Base-by-base conservation (phyloP, 2,329 filamentous ascomycete genomes). In the Hymenoscyphus occultus region DNA sequence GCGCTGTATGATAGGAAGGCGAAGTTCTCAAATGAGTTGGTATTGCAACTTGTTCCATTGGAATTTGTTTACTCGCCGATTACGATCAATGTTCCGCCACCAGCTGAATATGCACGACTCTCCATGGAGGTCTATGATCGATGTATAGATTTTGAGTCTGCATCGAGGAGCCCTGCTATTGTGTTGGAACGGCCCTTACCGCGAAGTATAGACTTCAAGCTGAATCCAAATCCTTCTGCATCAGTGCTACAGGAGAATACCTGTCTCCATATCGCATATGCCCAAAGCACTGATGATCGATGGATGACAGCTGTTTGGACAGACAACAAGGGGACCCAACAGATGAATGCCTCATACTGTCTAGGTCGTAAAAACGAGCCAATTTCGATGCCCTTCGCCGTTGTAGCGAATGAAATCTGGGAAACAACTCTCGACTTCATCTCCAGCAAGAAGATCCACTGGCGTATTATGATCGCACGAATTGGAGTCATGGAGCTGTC, bases 281-380 rank as follows among this genome's bases (percentile, higher is more conserved):
- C 90, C 1, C 83, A 88, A 63, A 93, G 90, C 72, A 81, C 88
- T 12, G 90, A 94, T 74, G 86, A 89, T 22, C 81, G 88, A 9
- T 96, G 92, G 92, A 79, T 95, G 45, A 89, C 88, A 13, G 90
- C 87, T 5, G 89, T 90, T 0, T 96, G 92, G 92, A 91, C 89
- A 1, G 91, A 96, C 73, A 91, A 87, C 70, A 84, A 85, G 32
- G 92, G 92, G 1, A 86, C 85, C 65, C 86, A 90, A 67, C 90
- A 93, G 74, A 86, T 88, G 69, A 90, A 84, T 16, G 84, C 87
- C 0, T 89, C 90, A 0, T 94, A 93, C 76, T 91, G 89, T 71
- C 79, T 94, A 56, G 81, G 86, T 16, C 80, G 88, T 67, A 83
- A 86, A 77, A 80, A 83, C 70, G 80, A 82, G 63, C 75, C 80